Evolutionary conservation across 2,329 filamentous ascomycete species (phyloP).

Genomic region (Aspergillus carbonarius): DNA sequence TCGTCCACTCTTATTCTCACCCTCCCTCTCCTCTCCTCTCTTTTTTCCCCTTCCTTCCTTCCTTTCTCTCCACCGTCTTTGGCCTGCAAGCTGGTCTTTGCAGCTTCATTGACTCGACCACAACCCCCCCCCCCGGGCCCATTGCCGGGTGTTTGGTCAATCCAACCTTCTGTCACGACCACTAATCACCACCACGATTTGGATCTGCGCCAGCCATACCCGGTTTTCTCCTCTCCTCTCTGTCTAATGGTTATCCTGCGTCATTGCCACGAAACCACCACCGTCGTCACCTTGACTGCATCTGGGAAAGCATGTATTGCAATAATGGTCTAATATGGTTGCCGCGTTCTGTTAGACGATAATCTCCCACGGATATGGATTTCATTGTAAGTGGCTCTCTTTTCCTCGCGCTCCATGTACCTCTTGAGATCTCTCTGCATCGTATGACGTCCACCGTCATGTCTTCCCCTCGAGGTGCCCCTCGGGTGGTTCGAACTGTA

Average conservation of each 20-base stretch:
- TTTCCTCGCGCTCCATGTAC: conserved; percentile 1
- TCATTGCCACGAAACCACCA: conserved; percentile 19
- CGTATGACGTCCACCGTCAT: background rate
- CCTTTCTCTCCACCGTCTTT: conserved; percentile 8
- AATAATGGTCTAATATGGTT: conserved; percentile 32
- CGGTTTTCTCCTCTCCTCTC: background rate
- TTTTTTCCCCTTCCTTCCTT: background rate
- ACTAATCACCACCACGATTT: background rate
- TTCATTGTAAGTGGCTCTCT: conserved; percentile 42
- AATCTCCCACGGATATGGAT: conserved; percentile 40
- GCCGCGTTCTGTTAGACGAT: conserved; percentile 26
- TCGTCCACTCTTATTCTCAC: conserved; percentile 4
- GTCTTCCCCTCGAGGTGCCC: background rate
- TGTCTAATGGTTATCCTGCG: conserved; percentile 12
- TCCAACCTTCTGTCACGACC: background rate
- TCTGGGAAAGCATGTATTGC: conserved; percentile 33
- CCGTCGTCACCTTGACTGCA: conserved; percentile 1
- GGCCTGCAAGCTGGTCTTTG: conserved; percentile 27
- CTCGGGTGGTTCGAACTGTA: background rate
- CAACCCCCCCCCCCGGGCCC: background rate
- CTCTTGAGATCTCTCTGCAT: background rate
- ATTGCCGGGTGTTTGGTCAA: background rate
- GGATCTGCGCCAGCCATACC: conserved; percentile 1
- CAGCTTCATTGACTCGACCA: conserved; percentile 11
- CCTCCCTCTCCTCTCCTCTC: conserved; percentile 1